A percentile compares a stretch with the other conserved stretches of the same genome.
Evolutionary conservation across 106 monocot genomes (phyloP).

Genomic region (Dioscorea zingiberensis): DNA sequence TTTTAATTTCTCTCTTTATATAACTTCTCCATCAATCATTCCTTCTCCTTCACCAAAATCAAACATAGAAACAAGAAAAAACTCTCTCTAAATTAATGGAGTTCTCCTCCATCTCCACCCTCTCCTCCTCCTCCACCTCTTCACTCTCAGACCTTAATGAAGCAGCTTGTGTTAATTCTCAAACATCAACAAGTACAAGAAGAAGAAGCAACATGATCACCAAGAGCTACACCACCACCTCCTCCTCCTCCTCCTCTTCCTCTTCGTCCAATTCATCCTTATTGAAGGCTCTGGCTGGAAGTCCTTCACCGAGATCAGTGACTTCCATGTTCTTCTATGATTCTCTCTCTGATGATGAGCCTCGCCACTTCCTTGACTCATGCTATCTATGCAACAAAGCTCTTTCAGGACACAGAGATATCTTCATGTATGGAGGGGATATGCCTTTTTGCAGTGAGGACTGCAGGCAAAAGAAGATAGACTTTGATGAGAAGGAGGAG

Average conservation of each 20-base stretch:
- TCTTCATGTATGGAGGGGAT: conserved; percentile 11
- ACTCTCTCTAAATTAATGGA: too few species aligned
- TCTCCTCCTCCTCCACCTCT: background rate
- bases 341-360: background rate
- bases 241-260: too few species aligned
- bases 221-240: too few species aligned
- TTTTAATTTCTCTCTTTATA: too few species aligned
- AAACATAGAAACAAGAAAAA: too few species aligned
- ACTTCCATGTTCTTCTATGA: background rate
- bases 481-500: conserved; percentile 2
- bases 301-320: background rate
- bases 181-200: background rate
- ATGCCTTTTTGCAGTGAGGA: conserved; percentile 9
- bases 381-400: conserved; percentile 3
- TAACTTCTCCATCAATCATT: too few species aligned
- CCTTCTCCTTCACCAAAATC: too few species aligned
- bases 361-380: conserved; percentile 6
- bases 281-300: too few species aligned
- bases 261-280: too few species aligned
- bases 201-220: background rate
- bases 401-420: background rate
- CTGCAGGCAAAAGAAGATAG: conserved; percentile 7
- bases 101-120: too few species aligned
- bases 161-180: too few species aligned
- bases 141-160: background rate